Evolutionary conservation across 2,329 filamentous ascomycete species (phyloP), one percentile per base, ranked within the genome.

Genomic region (Epichloe amarillans): DNA sequence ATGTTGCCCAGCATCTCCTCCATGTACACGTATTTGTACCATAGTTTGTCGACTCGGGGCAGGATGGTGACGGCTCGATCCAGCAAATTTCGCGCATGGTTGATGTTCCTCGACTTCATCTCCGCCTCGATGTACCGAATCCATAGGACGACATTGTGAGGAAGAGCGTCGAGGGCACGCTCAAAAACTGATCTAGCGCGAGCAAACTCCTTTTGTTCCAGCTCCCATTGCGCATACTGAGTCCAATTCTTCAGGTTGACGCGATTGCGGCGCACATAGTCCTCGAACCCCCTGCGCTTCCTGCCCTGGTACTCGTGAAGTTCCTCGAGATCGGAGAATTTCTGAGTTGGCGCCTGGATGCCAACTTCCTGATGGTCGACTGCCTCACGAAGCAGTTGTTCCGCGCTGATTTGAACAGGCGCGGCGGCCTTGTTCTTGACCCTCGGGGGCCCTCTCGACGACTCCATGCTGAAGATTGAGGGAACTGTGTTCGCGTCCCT

Each of bases 11-110:
- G 77, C 70, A 91, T 97, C 76, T 98, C 93, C 72, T 97, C 91
- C 85, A 95, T 94, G 66, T 95, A 95, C 26, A 95, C 88, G 73
- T 96, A 98, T 67, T 97, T 97, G 74, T 95, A 98, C 93, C 93
- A 98, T 36, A 98, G 72, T 74, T 97, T 97, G 66, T 97, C 89
- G 40, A 97, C 80, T 52, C 93, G 77, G 5, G 93, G 93, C 39
- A 96, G 73, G 51, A 94, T 87, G 1, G 89, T 89, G 49, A 97
- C 88, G n/a, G 93, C 90, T 50, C 93, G 84, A 66, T 98, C 93
- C 49, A 98, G 79, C 48, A 98, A 70, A 65, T 98, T 98, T 52
- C 93, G 77, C 36, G 93, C 90, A 75, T 97, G 91, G 66, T 95
- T 95, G 73, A 98, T 96, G 65, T 95, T 95, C 57, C 90, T 76